Evolutionary conservation across 352 stramenopile genomes (phyloP).

Genomic region (Phytophthora fragariae): DNA sequence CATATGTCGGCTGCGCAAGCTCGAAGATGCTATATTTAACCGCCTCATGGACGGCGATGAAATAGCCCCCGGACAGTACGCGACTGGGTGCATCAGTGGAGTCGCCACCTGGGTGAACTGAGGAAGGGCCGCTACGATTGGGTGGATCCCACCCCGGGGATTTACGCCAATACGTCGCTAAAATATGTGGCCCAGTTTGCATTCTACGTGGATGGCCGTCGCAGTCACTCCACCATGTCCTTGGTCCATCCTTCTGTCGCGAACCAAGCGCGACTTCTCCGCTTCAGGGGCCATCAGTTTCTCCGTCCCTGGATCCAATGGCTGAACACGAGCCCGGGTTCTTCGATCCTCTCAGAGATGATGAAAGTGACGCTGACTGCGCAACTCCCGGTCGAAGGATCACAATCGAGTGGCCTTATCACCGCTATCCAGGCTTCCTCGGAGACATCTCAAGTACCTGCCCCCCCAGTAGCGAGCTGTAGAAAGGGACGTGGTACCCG

Average conservation of each 20-base stretch:
- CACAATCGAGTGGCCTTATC: background rate
- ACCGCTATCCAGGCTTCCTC: background rate
- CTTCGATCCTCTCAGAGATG: background rate
- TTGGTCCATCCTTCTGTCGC: background rate
- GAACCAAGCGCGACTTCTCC: background rate
- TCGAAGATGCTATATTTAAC: too few relatives aligned
- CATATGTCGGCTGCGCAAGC: too few relatives aligned
- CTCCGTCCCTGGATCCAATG: background rate
- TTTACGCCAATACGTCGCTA: background rate
- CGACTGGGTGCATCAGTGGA: background rate
- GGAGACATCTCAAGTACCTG: background rate
- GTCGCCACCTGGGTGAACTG: background rate
- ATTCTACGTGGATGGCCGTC: background rate
- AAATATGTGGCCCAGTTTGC: background rate
- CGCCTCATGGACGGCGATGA: too few relatives aligned
- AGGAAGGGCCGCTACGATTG: background rate
- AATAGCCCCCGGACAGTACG: too few relatives aligned
- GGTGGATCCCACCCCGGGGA: background rate
- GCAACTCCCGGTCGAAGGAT: background rate
- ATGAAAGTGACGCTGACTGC: background rate
- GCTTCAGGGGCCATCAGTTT: background rate
- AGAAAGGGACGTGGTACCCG: background rate
- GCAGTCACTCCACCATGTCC: background rate
- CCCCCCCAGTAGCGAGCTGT: too few relatives aligned
- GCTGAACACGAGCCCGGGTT: background rate